Percentiles rank a stretch among this genome's conserved stretches.
phyloP scores from a whole-genome alignment of 2,329 filamentous ascomycete genomes.

The Camptophora hylomeconis region DNA sequence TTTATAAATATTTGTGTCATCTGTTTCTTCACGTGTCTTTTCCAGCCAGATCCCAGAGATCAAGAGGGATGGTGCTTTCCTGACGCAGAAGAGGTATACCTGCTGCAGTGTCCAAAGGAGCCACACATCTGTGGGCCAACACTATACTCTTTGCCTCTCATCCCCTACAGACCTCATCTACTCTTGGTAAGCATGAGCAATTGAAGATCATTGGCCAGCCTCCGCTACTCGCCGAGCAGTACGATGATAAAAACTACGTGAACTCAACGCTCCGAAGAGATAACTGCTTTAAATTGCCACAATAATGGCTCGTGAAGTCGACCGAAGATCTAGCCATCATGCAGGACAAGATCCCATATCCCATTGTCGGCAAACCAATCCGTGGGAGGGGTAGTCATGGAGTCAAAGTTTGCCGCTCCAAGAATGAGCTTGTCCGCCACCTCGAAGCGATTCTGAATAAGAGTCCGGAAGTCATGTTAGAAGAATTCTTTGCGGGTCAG shows the following conservation, averaged over 20 bases:
- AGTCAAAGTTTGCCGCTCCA: conserved; percentile 32
- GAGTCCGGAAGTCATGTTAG: conserved; percentile 29
- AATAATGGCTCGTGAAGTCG: conserved; percentile 23
- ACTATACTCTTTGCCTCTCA: conserved; percentile 37
- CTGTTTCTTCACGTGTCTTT: too few species aligned
- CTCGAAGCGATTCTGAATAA: conserved; percentile 23
- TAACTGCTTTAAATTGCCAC: conserved; percentile 28
- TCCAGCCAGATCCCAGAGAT: conserved; percentile 21
- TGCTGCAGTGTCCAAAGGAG: conserved; percentile 26
- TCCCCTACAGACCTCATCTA: conserved; percentile 31
- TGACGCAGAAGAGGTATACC: conserved; percentile 32
- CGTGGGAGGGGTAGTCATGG: conserved; percentile 38
- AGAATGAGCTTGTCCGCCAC: conserved; percentile 23
- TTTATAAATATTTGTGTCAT: too few species aligned
- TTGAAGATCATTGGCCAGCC: conserved; percentile 35
- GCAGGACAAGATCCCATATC: conserved; percentile 21
- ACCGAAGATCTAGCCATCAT: conserved; percentile 7
- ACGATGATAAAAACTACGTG: conserved; percentile 39
- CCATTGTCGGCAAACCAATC: conserved; percentile 36
- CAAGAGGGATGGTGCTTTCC: conserved; percentile 31
- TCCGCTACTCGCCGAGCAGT: conserved; percentile 33
- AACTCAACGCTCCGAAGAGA: conserved; percentile 29
- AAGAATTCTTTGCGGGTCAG: conserved; percentile 36
- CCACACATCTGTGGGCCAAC: conserved; percentile 38
- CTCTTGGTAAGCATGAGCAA: conserved; percentile 19